Evolutionary conservation across 805 yeast species (phyloP), one percentile per base, ranked within the genome.

Genomic region (Saccharomycopsis sp.): DNA sequence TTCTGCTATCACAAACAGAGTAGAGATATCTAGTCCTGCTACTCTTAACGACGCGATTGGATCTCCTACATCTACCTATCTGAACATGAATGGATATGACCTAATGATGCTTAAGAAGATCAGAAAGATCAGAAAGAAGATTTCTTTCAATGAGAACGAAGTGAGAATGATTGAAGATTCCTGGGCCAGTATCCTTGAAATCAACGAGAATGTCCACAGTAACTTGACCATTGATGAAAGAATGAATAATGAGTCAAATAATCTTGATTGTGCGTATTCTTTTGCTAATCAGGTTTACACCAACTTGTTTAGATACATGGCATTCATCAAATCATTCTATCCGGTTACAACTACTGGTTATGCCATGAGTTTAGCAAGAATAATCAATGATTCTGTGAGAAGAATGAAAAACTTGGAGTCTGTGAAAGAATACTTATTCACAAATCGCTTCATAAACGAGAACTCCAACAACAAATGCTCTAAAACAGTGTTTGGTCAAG

Each of bases 281-380:
- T 56, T 61, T 35, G 54, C 63, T 14, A 58, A 54, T 20, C 63
- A 61, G 52, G 59, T 61, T 49, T 61, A 61, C 54, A 58, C 54
- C 29, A 61, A 61, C 29, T 44, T 61, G 24, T 56, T 61, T 38
- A 29, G 62, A 7, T 51, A 58, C 14, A 49, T 54, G 41, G 20
- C 62, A 8, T 54, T 53, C 25, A 55, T 56, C 34, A 58, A 57
- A 44, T 44, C 49, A 5, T 44, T 44, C 12, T 44, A 44, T 17
- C 49, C 49, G 5, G 22, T 19, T 44, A 19, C 22, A 5, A 44
- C 49, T 17, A 44, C 22, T 12, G 49, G 49, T 17, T 44, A 44
- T 17, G 49, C 49, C 19, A 44, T 44, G 49, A 19, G 22, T 17
- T 44, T 44, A 17, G 49, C 49, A 19, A 44, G 49, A 44, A 44